Percentiles rank a stretch among this genome's conserved stretches.
Conservation (phyloP, 148 eudicot genomes). For the Arctostaphylos glauca region DNA sequence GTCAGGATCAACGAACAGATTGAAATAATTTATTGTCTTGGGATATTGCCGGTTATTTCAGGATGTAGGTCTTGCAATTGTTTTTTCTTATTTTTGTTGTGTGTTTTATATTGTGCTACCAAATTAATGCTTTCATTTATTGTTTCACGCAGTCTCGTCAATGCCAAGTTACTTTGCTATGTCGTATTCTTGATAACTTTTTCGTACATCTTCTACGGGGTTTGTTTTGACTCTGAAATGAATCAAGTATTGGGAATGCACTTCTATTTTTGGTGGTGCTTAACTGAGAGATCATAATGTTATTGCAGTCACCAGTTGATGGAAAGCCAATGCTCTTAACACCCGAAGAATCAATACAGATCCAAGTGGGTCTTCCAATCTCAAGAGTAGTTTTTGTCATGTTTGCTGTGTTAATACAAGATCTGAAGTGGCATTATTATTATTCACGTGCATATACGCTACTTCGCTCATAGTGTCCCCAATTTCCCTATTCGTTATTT, state of each 20-base stretch:
- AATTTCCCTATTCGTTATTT: neutral
- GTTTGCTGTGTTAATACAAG: neutral
- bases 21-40: neutral
- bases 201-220: neutral
- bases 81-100: neutral
- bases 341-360: slow-evolving; percentile 87
- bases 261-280: neutral
- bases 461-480: neutral
- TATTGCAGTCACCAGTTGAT: slow-evolving; percentile 80
- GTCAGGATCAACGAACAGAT: neutral
- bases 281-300: slow-evolving; percentile 16
- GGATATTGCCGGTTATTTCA: neutral
- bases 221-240: neutral
- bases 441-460: neutral
- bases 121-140: neutral
- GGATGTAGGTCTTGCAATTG: neutral
- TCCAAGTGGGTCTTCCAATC: slow-evolving; percentile 50
- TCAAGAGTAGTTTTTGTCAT: neutral
- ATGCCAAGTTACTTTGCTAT: neutral
- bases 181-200: neutral
- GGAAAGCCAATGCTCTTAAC: slow-evolving; percentile 92
- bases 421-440: neutral
- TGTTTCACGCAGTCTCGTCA: neutral
- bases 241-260: slow-evolving; percentile 11
- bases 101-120: neutral